Base-by-base conservation (phyloP, 257 asterid genomes). In the Capsicum baccatum region DNA sequence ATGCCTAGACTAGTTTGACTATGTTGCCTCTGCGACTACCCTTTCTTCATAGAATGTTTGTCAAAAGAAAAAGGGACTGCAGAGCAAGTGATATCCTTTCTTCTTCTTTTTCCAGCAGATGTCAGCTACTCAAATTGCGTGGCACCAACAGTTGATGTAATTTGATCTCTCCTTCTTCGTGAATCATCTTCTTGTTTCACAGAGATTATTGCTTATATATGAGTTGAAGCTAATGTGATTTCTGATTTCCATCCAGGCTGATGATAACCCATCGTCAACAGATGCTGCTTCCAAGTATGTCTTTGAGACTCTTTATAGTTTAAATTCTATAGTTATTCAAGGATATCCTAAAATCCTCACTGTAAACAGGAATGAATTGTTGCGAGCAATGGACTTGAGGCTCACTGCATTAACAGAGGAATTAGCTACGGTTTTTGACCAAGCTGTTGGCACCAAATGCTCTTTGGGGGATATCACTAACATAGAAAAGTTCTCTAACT, bases 201-300 rank as follows among this genome's bases (percentile, higher is more conserved):
- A 12, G 81, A 52, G 47, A 52, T 21, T 26, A 76, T 76, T 52
- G 14, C 81, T 76, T 26, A 50, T 76, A 76, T 17, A 52, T 76
- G 76, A 78, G 54, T 54, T 54, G 48, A 78, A 78, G 48, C 64
- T 78, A 54, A 78, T 15, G 26, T 73, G 21, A 83, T 85, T 57
- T 50, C 79, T 89, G 87, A 87, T 85, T 82, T 87, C 67, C 87
- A 67, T 57, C 55, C 94, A 94, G 99, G 92, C 83, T 86, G 94
- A 89, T 83, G 92, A 54, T 52, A 64, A 60, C 33, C 73, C 85
- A 64, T 57, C 59, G 37, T 66, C 88, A 3, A 89, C 93, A n/a
- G 92, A 93, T 91, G 91, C 97, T 85, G 91, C 97, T 85, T 92
- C 99, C 86, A 97, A 95, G 99, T 97, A 95, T 81, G 90, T 84